These are phyloP conservation scores for Mucor piriformis DNA, from an alignment of 371 early-diverging fungal species.

Conservation along the genomic window DNA sequence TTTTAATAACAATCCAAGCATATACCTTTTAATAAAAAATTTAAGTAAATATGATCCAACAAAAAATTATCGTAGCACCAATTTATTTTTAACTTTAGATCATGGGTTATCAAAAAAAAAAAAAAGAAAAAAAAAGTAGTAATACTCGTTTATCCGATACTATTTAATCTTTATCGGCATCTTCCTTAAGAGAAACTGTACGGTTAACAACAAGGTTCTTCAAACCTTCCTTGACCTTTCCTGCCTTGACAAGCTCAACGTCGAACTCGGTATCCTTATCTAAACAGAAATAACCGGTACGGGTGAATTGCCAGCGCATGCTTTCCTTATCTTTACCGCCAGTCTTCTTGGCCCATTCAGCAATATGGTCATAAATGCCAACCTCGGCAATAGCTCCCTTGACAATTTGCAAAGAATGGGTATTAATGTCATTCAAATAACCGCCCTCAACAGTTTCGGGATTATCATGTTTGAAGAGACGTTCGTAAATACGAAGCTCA, in stretches of 20 bases:
- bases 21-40: neutral
- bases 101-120: neutral
- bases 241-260: conserved; percentile 40
- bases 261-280: conserved; percentile 85
- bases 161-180: conserved; percentile 67
- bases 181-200: conserved; percentile 93
- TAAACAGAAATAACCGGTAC: conserved; percentile 97
- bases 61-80: neutral
- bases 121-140: neutral
- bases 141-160: too few relatives aligned
- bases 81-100: neutral
- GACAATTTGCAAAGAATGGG: conserved; percentile 73
- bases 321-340: conserved; percentile 68
- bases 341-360: conserved; percentile 50
- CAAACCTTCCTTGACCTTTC: conserved; percentile 40
- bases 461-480: conserved; percentile 91
- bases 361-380: conserved; percentile 72
- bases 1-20: neutral
- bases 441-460: conserved; percentile 91
- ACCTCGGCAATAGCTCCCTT: conserved; percentile 83
- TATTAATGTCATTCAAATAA: conserved; percentile 92
- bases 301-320: conserved; percentile 94
- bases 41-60: neutral
- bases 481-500: conserved; percentile 85
- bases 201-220: conserved; percentile 79